These are phyloP conservation scores for Candida multigemmis DNA, from an alignment of 805 yeast species.

Conservation along the genomic window DNA sequence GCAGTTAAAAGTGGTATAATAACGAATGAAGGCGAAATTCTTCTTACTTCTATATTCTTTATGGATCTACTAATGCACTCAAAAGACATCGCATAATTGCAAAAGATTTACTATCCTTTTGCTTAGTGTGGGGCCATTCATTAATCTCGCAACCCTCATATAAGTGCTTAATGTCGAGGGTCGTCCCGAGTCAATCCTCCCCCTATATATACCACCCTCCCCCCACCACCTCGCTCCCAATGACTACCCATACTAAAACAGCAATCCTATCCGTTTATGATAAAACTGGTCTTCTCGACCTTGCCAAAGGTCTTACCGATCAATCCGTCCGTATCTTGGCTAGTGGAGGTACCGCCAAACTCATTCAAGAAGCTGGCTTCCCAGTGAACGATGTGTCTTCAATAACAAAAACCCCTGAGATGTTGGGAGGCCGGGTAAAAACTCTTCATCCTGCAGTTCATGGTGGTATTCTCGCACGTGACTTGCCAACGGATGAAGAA, in stretches of 20 bases:
- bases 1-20: too few species aligned
- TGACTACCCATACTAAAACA: slow-evolving; percentile 67
- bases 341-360: slow-evolving; percentile 93
- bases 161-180: too few species aligned
- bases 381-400: slow-evolving; percentile 93
- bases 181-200: too few species aligned
- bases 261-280: slow-evolving; percentile 96
- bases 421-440: slow-evolving; percentile 97
- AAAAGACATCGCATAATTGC: too few species aligned
- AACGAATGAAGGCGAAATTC: too few species aligned
- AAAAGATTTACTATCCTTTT: too few species aligned
- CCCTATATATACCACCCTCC: too few species aligned
- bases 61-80: too few species aligned
- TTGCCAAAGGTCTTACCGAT: slow-evolving; percentile 89
- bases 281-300: slow-evolving; percentile 91
- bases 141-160: too few species aligned
- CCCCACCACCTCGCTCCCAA: too few species aligned
- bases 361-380: slow-evolving; percentile 96
- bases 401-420: slow-evolving; percentile 97
- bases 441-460: slow-evolving; percentile 98
- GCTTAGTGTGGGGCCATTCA: too few species aligned
- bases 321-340: slow-evolving; percentile 89
- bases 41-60: too few species aligned
- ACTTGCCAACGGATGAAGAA: slow-evolving; percentile 81
- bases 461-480: slow-evolving; percentile 94